Evolutionary conservation across 768 basidiomycete genomes (phyloP).

Genomic region (Phanerodontia chrysosporium): DNA sequence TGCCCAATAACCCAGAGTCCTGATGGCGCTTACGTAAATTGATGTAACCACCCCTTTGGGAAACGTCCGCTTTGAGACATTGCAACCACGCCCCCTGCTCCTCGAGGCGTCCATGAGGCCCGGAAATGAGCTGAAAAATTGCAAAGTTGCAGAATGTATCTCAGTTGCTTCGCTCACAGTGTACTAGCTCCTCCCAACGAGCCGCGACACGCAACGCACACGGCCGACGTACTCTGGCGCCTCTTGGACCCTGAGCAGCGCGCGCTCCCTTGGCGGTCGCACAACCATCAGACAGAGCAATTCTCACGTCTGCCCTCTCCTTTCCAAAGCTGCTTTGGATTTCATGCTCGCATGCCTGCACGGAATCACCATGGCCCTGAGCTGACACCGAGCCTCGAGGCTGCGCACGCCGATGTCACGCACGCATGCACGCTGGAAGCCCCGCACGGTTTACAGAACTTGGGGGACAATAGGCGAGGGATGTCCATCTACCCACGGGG

Average conservation of each 20-base stretch:
- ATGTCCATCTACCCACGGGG: neutral
- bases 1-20: neutral
- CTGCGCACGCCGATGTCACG: neutral
- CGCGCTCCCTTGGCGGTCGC: neutral
- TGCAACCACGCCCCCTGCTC: neutral
- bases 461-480: neutral
- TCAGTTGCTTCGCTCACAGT: no score
- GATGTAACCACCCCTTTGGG: neutral
- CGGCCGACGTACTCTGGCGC: no score
- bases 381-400: no score
- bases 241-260: neutral
- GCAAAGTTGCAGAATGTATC: no score
- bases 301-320: neutral
- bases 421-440: no score
- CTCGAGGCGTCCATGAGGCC: neutral
- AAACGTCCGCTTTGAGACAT: neutral
- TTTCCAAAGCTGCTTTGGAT: no score
- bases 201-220: no score
- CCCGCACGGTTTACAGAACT: no score
- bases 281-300: neutral
- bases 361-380: no score
- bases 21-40: slow-evolving; percentile 5
- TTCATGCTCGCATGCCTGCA: no score
- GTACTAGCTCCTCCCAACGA: no score
- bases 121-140: neutral